Base-by-base conservation (phyloP, 176 grass and related monocot genomes). In the Raddia guianensis region DNA sequence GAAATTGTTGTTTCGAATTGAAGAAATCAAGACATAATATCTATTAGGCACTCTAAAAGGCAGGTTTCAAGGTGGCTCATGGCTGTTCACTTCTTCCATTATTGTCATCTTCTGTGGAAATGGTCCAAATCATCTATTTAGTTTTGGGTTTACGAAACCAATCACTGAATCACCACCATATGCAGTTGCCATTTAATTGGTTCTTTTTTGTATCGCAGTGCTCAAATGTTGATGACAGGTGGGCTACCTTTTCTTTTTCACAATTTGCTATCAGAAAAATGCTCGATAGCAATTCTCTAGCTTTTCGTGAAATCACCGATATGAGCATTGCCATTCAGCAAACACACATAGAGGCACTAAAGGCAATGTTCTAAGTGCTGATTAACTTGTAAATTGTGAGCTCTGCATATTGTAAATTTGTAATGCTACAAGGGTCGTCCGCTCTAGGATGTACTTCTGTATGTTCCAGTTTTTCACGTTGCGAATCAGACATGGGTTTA, bases 121-220 rank as follows among this genome's bases (percentile, higher is more conserved):
- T 79, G 32, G 3, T 27, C 50, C 2, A 6, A 53, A 4, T 54
- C 76, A 67, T 53, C 6, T 53, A 18, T 66, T 8, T 51, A 51
- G 6, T 78, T 66, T 78, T 18, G 6, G 6, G 62, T 12, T 67
- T 67, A 53, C 6, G n/a, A 8, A 54, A 54, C 34, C 20, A 67
- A 15, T 20, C 34, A 54, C 62, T 52, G n/a, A 34, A 19, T 57
- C n/a, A n/a, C n/a, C n/a, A n/a, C n/a, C n/a, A n/a, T 53, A 43
- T 58, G 10, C 14, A 49, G 21, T 68, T 37, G n/a, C 1, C 0
- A 57, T 33, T 51, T 49, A 70, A 49, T 46, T 84, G 40, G 14
- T 76, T 69, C 61, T 27, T 78, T 42, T 3, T 63, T 72, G 19
- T 11, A 46, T 27, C 63, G 13, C 66, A 71, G 46, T 72, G 66